Conservation (phyloP, 305 asterid species). For the Fraxinus baroniana region DNA sequence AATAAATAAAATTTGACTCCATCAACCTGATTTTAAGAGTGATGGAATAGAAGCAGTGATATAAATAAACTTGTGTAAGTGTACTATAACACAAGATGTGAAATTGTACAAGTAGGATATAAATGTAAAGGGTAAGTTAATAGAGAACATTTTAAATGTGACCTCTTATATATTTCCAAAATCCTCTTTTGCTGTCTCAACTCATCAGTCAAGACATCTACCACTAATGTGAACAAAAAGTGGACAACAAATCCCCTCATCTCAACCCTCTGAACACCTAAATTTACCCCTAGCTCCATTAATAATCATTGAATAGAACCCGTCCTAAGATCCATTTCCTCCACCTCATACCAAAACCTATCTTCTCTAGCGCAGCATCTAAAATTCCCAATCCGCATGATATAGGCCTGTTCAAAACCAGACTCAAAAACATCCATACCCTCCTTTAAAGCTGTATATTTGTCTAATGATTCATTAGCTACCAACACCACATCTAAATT, state of each 20-base stretch:
- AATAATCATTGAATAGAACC: background rate
- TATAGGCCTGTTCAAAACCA: background rate
- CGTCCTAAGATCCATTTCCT: background rate
- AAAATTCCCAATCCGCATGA: background rate
- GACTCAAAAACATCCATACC: background rate
- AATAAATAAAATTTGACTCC: background rate
- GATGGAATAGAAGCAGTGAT: background rate
- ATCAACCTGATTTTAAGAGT: background rate
- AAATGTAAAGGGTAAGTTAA: background rate
- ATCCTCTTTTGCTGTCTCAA: background rate
- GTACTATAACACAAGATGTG: background rate
- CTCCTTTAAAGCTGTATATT: background rate
- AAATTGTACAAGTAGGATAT: background rate
- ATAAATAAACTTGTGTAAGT: background rate
- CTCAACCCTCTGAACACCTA: background rate
- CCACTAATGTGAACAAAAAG: background rate
- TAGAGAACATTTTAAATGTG: background rate
- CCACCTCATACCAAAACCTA: background rate
- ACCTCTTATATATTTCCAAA: background rate
- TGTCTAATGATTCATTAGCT: background rate
- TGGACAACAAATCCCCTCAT: background rate
- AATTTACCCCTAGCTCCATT: background rate
- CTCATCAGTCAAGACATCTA: background rate
- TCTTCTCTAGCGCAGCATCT: background rate
- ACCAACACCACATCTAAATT: background rate